These are phyloP conservation scores for Apiotrichum domesticum DNA, from an alignment of 1,284 basidiomycete genomes.

Conservation along the genomic window DNA sequence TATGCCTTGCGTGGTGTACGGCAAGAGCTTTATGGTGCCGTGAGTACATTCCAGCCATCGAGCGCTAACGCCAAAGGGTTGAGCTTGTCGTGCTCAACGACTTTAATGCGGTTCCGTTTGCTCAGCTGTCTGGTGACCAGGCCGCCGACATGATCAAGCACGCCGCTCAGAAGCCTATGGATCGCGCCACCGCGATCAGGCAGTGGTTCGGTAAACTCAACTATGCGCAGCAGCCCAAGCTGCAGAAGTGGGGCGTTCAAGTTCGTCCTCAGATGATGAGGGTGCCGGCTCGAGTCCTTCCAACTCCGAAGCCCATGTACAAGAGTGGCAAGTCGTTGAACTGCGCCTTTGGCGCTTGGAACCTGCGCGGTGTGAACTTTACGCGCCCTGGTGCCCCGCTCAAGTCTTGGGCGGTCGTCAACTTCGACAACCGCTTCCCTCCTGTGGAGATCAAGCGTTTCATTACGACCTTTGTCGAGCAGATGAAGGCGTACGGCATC, in stretches of 20 bases:
- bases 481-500: constrained; percentile 16
- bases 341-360: constrained; percentile 26
- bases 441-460: constrained; percentile 20
- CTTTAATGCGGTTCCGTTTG: constrained; percentile 39
- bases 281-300: constrained; percentile 43
- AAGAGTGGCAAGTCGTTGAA: constrained; percentile 25
- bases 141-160: constrained; percentile 48
- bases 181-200: constrained; percentile 36
- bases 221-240: constrained; percentile 37
- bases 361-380: constrained; percentile 28
- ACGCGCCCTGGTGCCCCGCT: constrained; percentile 36
- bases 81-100: constrained; percentile 40
- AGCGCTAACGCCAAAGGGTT: constrained; percentile 22
- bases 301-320: constrained; percentile 39
- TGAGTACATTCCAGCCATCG: constrained; percentile 17
- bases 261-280: constrained; percentile 36
- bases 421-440: constrained; percentile 27
- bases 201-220: constrained; percentile 38
- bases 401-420: constrained; percentile 43
- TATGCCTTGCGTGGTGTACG: constrained; percentile 42
- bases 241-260: constrained; percentile 46
- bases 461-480: background rate
- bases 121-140: constrained; percentile 30
- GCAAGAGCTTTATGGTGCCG: constrained; percentile 44
- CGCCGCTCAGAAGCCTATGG: constrained; percentile 42